These are phyloP conservation scores for Leucosporidium scottii DNA, from an alignment of 768 basidiomycete genomes.

Conservation along the genomic window DNA sequence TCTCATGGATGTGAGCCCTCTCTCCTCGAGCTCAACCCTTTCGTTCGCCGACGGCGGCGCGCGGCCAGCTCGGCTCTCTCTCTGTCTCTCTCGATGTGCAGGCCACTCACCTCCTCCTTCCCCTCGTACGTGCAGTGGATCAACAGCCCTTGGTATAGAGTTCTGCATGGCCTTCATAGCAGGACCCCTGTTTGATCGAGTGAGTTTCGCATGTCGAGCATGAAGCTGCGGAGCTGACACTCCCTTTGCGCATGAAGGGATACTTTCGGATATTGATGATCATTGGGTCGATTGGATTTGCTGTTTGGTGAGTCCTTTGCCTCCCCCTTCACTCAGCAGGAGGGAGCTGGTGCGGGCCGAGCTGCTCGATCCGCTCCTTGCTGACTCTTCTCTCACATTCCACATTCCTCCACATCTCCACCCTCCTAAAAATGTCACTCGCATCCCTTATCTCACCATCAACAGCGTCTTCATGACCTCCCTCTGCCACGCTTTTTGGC, in stretches of 20 bases:
- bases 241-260: not conserved
- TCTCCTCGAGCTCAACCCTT: not conserved
- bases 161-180: not conserved
- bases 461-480: not conserved
- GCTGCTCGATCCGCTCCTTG: too few species aligned
- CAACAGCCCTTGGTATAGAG: not conserved
- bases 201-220: too few species aligned
- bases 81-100: too few species aligned
- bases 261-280: not conserved
- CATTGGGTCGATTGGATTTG: not conserved
- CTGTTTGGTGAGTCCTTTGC: not conserved
- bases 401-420: too few species aligned
- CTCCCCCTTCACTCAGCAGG: too few species aligned
- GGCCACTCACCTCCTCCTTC: too few species aligned
- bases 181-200: not conserved
- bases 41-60: too few species aligned
- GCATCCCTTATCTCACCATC: not conserved
- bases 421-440: too few species aligned
- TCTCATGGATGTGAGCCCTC: not conserved
- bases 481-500: not conserved
- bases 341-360: too few species aligned
- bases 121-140: not conserved
- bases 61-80: too few species aligned
- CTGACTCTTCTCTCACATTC: too few species aligned
- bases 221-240: too few species aligned